These are phyloP conservation scores for Entelexis paramagnoliae DNA, from an alignment of 1,139 yeast genomes.

Conservation along the genomic window DNA sequence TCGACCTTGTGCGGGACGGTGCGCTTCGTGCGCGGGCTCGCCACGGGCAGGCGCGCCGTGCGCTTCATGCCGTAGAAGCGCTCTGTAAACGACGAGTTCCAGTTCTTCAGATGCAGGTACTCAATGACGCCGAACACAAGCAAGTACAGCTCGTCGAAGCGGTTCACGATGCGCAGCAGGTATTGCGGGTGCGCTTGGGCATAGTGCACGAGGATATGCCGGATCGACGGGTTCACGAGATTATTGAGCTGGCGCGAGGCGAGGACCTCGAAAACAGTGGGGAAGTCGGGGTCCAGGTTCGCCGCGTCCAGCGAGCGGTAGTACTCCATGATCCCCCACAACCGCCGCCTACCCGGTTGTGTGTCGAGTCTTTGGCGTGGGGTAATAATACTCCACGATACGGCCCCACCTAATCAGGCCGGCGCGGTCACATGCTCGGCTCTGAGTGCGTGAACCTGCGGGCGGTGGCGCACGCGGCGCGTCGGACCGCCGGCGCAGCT, in stretches of 20 bases:
- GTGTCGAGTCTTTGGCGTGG: no score
- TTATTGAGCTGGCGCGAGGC: constrained; percentile 72
- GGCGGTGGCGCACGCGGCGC: no score
- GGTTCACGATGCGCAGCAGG: constrained; percentile 51
- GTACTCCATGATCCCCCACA: constrained; percentile 50
- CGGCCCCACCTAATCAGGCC: no score
- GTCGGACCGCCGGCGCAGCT: no score
- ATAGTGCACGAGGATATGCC: constrained; percentile 72
- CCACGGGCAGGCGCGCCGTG: constrained; percentile 32
- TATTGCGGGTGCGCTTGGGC: constrained; percentile 69
- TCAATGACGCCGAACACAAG: constrained; percentile 58
- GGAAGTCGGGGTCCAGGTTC: constrained; percentile 61
- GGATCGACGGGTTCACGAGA: constrained; percentile 68
- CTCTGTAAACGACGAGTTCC: constrained; percentile 87
- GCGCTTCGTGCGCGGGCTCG: constrained; percentile 26
- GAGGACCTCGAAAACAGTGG: constrained; percentile 72
- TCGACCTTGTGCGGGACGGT: constrained; percentile 44
- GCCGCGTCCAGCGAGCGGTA: constrained; percentile 72
- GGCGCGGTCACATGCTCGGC: no score
- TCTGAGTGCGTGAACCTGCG: no score
- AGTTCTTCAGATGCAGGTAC: constrained; percentile 55
- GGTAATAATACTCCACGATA: no score
- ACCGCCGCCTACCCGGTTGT: neutral
- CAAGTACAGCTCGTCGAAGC: constrained; percentile 67
- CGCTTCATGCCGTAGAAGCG: constrained; percentile 84